These are phyloP conservation scores for Blastocystis sp. DNA, from an alignment of 352 stramenopile genomes.

Conservation along the genomic window DNA sequence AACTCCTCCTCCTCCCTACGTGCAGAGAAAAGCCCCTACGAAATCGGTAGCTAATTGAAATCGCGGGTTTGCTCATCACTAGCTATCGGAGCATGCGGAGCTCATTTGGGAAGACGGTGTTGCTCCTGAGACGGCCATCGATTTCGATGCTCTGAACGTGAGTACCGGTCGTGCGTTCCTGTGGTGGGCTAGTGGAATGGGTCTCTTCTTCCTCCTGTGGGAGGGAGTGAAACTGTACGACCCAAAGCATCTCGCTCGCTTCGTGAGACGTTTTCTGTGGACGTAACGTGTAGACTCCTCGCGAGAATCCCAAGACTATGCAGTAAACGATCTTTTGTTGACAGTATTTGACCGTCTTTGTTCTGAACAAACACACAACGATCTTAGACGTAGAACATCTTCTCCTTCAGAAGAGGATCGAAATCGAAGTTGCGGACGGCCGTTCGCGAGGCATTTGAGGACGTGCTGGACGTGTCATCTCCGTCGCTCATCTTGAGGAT, in stretches of 20 bases:
- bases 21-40: slow-evolving; percentile 10
- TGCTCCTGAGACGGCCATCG: slow-evolving; percentile 52
- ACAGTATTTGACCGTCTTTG: not conserved
- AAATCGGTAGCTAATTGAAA: not conserved
- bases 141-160: slow-evolving; percentile 48
- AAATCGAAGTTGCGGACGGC: not conserved
- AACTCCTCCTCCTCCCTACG: slow-evolving; percentile 19
- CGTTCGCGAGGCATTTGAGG: not conserved
- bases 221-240: slow-evolving; percentile 45
- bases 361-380: slow-evolving; percentile 24
- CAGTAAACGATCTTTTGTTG: not conserved
- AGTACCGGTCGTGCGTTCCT: slow-evolving; percentile 42
- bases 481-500: slow-evolving; percentile 46
- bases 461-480: not conserved
- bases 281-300: slow-evolving; percentile 21
- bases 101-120: slow-evolving; percentile 57
- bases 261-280: no score
- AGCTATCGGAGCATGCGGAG: slow-evolving; percentile 47
- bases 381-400: slow-evolving; percentile 54
- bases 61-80: not conserved
- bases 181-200: slow-evolving; percentile 27
- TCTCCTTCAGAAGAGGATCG: slow-evolving; percentile 16
- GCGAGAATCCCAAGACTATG: slow-evolving; percentile 26
- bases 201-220: slow-evolving; percentile 46
- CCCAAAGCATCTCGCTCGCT: not conserved